Evolutionary conservation across 1,139 yeast genomes (phyloP), one percentile per base, ranked within the genome.

Genomic region (Geotrichum klebahnii): DNA sequence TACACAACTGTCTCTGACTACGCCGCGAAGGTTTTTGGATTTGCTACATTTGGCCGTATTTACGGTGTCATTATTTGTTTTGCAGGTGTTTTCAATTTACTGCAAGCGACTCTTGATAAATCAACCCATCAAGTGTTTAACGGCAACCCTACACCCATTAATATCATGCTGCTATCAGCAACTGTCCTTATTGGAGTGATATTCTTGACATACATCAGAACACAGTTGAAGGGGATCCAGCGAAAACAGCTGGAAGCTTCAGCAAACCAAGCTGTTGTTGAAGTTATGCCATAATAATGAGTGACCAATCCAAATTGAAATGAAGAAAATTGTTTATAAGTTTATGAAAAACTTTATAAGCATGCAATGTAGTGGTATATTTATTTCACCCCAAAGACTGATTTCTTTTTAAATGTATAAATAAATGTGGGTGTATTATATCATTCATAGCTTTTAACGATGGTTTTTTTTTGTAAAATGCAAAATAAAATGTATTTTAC

Each of bases 1-100:
- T 90, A 89, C 67, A 89, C 97, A 1, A 88, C 95, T 0, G 86
- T 89, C 1, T 84, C 95, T 3, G 97, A 90, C 66, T 87, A 82
- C 63, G 79, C 90, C 64, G 95, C 96, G 39, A 90, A 90, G 63
- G 94, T 89, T 19, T 90, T 90, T 71, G 97, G 97, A 0, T 89
- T 85, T 66, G 84, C 81, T 52, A 88, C 95, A 1, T 90, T 90
- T 68, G 96, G 97, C 36, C 82, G 90, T 1, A 81, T 89, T n/a
- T 90, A 90, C 64, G 97, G 97, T 0, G 72, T 90, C 9, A 77
- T 88, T 61, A 86, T 88, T 61, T 83, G 90, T 53, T 72, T 85
- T 54, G 79, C 95, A 14, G 97, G 97, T 1, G 59, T 83, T 23
- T 79, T 84, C 66, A 90, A 88, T 66, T 72, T 88, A 57, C 63